Conservation (phyloP, 768 basidiomycete species). For the Naganishia antarctica region DNA sequence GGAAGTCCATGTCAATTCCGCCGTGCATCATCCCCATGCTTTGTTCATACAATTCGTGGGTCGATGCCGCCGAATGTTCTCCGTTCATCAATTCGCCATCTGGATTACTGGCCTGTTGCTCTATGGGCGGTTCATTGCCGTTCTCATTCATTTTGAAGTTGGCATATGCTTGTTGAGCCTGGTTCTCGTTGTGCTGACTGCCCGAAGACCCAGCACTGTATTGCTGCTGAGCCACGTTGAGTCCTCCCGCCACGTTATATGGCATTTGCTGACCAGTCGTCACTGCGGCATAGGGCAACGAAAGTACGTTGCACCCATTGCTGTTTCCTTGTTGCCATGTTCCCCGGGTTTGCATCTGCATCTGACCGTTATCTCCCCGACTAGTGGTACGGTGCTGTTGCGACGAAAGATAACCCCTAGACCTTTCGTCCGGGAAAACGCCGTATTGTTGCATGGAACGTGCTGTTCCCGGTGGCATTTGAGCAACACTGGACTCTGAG, state of each 20-base stretch:
- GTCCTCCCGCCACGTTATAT: not conserved
- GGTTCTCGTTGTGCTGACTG: not conserved
- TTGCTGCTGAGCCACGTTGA: constrained; percentile 9
- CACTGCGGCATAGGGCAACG: constrained; percentile 6
- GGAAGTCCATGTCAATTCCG: constrained; percentile 29
- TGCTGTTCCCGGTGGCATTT: not conserved
- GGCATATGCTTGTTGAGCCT: constrained; percentile 8
- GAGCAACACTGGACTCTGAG: constrained; percentile 13
- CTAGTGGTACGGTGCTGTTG: constrained; percentile 6
- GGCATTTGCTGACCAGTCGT: not conserved
- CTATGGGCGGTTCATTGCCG: not conserved
- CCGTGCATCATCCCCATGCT: constrained; percentile 30
- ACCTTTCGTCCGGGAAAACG: constrained; percentile 2
- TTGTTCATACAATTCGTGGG: constrained; percentile 23
- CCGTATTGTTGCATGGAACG: constrained; percentile 10
- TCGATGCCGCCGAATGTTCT: constrained; percentile 11
- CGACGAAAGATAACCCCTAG: constrained; percentile 1
- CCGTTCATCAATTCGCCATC: constrained; percentile 1
- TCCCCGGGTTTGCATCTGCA: constrained; percentile 2
- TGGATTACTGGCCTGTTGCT: not conserved
- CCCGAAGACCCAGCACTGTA: not conserved
- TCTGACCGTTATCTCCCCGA: not conserved
- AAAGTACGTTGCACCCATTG: constrained; percentile 6
- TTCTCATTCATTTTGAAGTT: not conserved
- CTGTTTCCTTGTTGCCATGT: constrained; percentile 2